Evolutionary conservation across 2,329 filamentous ascomycete species (phyloP).

Genomic region (Aspergillus udagawae): DNA sequence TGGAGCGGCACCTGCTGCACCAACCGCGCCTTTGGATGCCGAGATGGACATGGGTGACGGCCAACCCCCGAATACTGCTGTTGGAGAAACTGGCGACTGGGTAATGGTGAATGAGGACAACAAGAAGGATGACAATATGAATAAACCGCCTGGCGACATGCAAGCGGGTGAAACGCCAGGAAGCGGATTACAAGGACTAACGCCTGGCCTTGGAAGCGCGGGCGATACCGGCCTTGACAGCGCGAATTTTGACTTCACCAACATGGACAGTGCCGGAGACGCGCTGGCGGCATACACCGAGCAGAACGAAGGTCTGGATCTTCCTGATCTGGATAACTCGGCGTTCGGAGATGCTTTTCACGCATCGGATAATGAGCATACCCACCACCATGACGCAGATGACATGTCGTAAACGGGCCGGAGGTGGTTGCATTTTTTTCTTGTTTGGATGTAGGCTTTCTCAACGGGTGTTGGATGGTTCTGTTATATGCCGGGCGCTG

Average conservation of each 20-base stretch:
- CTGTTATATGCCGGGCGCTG: conserved; percentile 12
- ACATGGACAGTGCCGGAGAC: conserved; percentile 64
- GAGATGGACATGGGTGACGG: conserved; percentile 54
- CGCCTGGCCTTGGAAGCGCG: conserved; percentile 18
- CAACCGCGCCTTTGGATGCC: conserved; percentile 22
- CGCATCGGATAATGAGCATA: conserved; percentile 46
- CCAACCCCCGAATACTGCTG: conserved; percentile 33
- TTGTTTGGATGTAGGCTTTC: conserved; percentile 13
- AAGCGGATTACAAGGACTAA: conserved; percentile 22
- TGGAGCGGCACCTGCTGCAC: conserved; percentile 1
- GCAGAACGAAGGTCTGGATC: conserved; percentile 50
- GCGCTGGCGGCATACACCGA: conserved; percentile 65
- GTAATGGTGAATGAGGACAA: conserved; percentile 66
- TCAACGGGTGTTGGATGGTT: conserved; percentile 13
- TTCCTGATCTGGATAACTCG: conserved; percentile 69
- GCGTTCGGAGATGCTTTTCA: conserved; percentile 84
- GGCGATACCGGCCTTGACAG: conserved; percentile 32
- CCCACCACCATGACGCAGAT: conserved; percentile 38
- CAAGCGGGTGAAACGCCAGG: conserved; percentile 14
- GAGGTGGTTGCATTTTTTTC: conserved; percentile 5
- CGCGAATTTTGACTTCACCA: conserved; percentile 45
- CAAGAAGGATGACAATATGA: conserved; percentile 50
- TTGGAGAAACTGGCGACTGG: conserved; percentile 63
- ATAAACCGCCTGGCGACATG: conserved; percentile 25
- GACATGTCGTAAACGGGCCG: conserved; percentile 31